phyloP scores from a whole-genome alignment of 2,329 filamentous ascomycete species.

The Epicoccum sorghinum region DNA sequence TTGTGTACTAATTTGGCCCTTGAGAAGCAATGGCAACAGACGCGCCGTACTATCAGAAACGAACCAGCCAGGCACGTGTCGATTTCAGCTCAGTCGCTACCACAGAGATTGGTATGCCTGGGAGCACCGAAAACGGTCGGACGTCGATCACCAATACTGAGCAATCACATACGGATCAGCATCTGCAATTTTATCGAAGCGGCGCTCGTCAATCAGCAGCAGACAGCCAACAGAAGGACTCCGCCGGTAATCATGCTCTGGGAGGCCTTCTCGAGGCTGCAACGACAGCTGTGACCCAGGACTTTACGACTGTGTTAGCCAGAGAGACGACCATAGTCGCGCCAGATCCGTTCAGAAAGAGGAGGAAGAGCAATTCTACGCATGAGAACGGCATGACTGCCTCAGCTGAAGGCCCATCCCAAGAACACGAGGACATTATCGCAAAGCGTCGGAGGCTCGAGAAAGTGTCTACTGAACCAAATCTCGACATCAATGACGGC shows the following conservation, averaged over 20 bases:
- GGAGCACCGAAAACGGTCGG: conserved; percentile 32
- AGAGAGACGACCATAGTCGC: conserved; percentile 1
- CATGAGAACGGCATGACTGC: no score
- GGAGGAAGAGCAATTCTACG: conserved; percentile 27
- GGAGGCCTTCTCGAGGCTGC: conserved; percentile 47
- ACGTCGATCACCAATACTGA: conserved; percentile 21
- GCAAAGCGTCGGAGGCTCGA: conserved; percentile 33
- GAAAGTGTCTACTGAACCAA: conserved; percentile 17
- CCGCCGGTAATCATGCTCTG: conserved; percentile 42
- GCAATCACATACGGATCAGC: conserved; percentile 17
- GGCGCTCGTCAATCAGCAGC: conserved; percentile 17
- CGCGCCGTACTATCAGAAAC: conserved; percentile 46
- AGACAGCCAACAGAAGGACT: conserved; percentile 19
- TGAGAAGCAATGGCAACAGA: conserved; percentile 40
- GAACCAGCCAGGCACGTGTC: conserved; percentile 29
- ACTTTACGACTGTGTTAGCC: conserved; percentile 22
- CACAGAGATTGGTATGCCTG: conserved; percentile 21
- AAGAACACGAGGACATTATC: conserved; percentile 1
- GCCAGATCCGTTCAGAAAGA: conserved; percentile 27
- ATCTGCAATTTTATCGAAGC: conserved; percentile 25
- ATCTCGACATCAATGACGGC: conserved; percentile 13
- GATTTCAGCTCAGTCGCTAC: conserved; percentile 31
- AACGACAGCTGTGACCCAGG: conserved; percentile 41
- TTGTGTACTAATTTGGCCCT: not conserved
- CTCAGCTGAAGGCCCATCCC: no score